Evolutionary conservation across 2,329 filamentous ascomycete species (phyloP).

Genomic region (Pseudovirgaria hyperparasitica): DNA sequence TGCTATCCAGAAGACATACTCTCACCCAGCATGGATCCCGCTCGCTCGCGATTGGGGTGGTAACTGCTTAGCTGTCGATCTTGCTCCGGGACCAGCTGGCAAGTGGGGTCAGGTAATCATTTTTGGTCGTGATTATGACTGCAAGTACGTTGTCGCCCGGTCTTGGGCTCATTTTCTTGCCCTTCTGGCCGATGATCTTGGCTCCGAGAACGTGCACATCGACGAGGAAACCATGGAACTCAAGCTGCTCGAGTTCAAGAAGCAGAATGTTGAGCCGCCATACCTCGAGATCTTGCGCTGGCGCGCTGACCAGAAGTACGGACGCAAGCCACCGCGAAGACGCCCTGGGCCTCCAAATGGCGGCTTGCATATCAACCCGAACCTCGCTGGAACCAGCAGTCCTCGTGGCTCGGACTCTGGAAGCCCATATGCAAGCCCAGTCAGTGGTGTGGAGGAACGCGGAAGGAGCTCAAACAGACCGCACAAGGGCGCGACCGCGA

Average conservation of each 20-base stretch:
- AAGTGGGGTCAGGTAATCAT: slow-evolving; percentile 96
- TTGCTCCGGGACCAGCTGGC: slow-evolving; percentile 78
- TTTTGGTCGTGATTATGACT: slow-evolving; percentile 95
- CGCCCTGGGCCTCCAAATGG: slow-evolving; percentile 26
- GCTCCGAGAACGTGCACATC: slow-evolving; percentile 79
- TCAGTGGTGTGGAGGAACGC: slow-evolving; percentile 43
- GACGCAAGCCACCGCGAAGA: slow-evolving; percentile 42
- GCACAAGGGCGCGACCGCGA: slow-evolving; percentile 50
- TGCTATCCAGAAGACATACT: slow-evolving; percentile 82
- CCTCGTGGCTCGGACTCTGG: slow-evolving; percentile 34
- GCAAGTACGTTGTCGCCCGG: slow-evolving; percentile 88
- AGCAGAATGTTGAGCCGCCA: slow-evolving; percentile 70
- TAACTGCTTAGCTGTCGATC: slow-evolving; percentile 89
- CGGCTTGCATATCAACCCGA: slow-evolving; percentile 41
- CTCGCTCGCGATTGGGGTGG: slow-evolving; percentile 95
- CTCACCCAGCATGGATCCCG: slow-evolving; percentile 90
- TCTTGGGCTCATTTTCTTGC: slow-evolving; percentile 87
- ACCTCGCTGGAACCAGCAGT: slow-evolving; percentile 29
- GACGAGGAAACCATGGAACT: slow-evolving; percentile 88
- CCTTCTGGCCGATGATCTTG: slow-evolving; percentile 77
- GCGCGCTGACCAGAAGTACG: slow-evolving; percentile 92
- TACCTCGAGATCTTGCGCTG: slow-evolving; percentile 94
- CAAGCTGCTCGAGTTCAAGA: slow-evolving; percentile 83
- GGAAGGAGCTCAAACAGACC: slow-evolving; percentile 63
- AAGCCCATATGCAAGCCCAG: slow-evolving; percentile 52